These are phyloP conservation scores for Geotrichum europaeum DNA, from an alignment of 1,139 yeast genomes.

Conservation along the genomic window DNA sequence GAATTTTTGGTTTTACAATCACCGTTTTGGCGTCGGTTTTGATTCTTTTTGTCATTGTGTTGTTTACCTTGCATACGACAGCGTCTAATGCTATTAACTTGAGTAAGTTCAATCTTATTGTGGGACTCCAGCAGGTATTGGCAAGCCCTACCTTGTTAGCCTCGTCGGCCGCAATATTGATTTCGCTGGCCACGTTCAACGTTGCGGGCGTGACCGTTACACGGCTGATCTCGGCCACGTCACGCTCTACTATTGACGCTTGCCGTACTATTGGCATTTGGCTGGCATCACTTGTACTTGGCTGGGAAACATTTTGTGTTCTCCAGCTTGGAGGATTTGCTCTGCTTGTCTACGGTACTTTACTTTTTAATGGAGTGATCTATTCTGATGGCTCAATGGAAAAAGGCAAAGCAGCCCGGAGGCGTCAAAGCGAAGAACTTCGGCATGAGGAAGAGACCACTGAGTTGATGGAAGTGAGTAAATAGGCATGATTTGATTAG, in stretches of 20 bases:
- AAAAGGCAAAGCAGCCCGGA: not conserved
- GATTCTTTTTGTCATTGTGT: conserved; percentile 38
- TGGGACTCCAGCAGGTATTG: conserved; percentile 49
- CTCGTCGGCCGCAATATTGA: conserved; percentile 60
- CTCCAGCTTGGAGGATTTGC: conserved; percentile 65
- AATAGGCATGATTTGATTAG: not conserved
- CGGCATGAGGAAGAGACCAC: not conserved
- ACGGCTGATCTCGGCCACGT: conserved; percentile 60
- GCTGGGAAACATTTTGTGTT: conserved; percentile 67
- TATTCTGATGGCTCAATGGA: conserved; percentile 8
- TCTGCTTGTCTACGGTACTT: conserved; percentile 62
- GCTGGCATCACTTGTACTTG: conserved; percentile 60
- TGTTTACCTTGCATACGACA: conserved; percentile 13
- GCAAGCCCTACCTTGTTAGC: conserved; percentile 38
- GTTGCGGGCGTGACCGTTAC: conserved; percentile 71
- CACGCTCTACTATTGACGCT: conserved; percentile 75
- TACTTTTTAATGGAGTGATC: conserved; percentile 67
- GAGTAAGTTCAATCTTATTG: conserved; percentile 53
- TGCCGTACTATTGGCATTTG: conserved; percentile 73
- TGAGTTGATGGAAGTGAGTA: not conserved
- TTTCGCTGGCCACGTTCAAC: conserved; percentile 68
- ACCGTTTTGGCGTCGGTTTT: conserved; percentile 42
- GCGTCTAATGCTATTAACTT: conserved; percentile 33
- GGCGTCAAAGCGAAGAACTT: not conserved
- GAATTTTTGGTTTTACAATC: conserved; percentile 54